Evolutionary conservation across 176 grass and related monocot genomes (phyloP).

Genomic region (Phyllostachys edulis): DNA sequence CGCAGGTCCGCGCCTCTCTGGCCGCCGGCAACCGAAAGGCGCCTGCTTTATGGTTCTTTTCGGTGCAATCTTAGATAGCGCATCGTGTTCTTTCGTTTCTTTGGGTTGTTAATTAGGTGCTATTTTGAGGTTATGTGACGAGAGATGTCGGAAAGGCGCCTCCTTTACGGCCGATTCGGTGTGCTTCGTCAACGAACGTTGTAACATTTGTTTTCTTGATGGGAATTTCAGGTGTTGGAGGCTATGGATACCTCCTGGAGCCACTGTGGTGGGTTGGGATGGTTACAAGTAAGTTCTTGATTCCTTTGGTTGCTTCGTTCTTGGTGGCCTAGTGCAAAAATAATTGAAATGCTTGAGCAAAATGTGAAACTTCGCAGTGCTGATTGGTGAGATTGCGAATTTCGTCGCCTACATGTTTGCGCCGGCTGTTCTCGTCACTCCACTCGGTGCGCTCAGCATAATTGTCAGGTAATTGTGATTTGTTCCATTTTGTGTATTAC

Average conservation of each 20-base stretch:
- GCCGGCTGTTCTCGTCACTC: constrained; percentile 76
- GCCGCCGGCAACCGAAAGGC: constrained; percentile 15
- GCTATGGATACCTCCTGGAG: constrained; percentile 88
- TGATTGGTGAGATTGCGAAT: constrained; percentile 89
- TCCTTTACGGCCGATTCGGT: constrained; percentile 15
- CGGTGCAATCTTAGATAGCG: constrained; percentile 31
- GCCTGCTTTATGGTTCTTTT: constrained; percentile 1
- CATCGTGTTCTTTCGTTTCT: not conserved
- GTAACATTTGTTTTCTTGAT: constrained; percentile 11
- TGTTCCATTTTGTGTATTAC: not conserved
- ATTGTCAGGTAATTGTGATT: constrained; percentile 68
- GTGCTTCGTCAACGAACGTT: not conserved
- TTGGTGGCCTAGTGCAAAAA: constrained; percentile 15
- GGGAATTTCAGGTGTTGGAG: constrained; percentile 62
- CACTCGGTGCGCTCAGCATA: constrained; percentile 83
- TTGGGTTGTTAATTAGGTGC: not conserved
- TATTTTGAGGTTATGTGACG: constrained; percentile 13
- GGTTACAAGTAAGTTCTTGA: constrained; percentile 71
- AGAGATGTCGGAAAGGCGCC: not conserved
- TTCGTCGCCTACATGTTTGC: constrained; percentile 96
- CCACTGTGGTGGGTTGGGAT: constrained; percentile 97
- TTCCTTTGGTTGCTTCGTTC: constrained; percentile 1
- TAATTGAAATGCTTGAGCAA: not conserved
- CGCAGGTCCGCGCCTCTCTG: constrained; percentile 46
- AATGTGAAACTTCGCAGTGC: constrained; percentile 55